Evolutionary conservation across 1,284 basidiomycete genomes (phyloP).

Genomic region (Trametes pubescens): DNA sequence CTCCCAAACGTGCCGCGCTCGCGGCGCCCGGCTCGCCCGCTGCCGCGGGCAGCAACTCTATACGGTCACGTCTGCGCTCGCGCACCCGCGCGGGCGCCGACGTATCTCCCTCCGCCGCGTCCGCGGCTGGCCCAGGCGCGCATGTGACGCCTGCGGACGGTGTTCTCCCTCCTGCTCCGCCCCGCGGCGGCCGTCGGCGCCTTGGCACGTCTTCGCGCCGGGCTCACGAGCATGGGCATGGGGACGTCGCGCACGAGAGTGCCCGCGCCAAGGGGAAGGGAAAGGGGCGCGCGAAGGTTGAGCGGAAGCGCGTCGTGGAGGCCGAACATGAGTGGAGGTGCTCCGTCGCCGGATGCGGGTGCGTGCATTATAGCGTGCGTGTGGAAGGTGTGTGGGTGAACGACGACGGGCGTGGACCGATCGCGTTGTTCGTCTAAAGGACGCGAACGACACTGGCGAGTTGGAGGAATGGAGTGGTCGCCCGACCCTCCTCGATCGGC

Average conservation of each 20-base stretch:
- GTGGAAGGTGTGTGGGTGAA: slow-evolving; percentile 61
- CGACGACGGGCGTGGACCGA: slow-evolving; percentile 52
- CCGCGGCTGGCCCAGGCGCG: slow-evolving; percentile 3
- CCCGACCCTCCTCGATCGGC: neutral
- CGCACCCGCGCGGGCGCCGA: slow-evolving; percentile 21
- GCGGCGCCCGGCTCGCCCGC: neutral
- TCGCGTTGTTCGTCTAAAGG: slow-evolving; percentile 55
- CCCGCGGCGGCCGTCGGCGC: slow-evolving; percentile 5
- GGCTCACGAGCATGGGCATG: neutral
- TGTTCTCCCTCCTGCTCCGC: neutral
- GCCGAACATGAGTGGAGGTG: slow-evolving; percentile 66
- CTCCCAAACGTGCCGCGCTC: slow-evolving; percentile 24
- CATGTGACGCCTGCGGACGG: slow-evolving; percentile 10
- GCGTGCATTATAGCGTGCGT: slow-evolving; percentile 62
- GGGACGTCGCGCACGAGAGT: neutral
- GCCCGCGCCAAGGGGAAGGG: slow-evolving; percentile 45
- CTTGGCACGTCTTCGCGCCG: neutral
- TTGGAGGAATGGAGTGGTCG: neutral
- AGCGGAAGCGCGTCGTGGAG: slow-evolving; percentile 46
- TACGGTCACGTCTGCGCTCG: slow-evolving; percentile 33
- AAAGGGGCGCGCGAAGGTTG: slow-evolving; percentile 45
- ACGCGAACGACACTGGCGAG: neutral
- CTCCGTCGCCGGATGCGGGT: slow-evolving; percentile 64
- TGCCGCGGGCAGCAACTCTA: slow-evolving; percentile 21
- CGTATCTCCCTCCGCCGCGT: slow-evolving; percentile 9